phyloP scores from a whole-genome alignment of 2,329 filamentous ascomycete species.

The Neofusicoccum cordaticola region DNA sequence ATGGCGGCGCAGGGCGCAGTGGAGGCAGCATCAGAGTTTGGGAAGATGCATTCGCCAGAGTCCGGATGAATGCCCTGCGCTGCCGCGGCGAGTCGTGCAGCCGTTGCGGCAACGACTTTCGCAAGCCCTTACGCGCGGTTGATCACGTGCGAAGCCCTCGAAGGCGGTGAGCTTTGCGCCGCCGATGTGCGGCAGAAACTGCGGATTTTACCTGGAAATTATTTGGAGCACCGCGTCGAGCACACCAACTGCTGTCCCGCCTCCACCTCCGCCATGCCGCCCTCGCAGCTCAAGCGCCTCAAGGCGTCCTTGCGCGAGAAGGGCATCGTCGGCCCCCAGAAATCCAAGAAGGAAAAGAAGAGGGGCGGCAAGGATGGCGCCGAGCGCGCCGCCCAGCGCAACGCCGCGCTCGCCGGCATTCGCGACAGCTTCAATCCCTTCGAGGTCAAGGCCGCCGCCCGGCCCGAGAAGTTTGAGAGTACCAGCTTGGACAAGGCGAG shows the following conservation, averaged over 20 bases:
- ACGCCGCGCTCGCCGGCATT: conserved; percentile 77
- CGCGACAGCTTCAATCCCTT: conserved; percentile 98
- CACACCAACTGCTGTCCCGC: no score
- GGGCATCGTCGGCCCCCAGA: conserved; percentile 84
- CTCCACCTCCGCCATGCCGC: conserved; percentile 64
- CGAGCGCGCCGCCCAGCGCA: conserved; percentile 73
- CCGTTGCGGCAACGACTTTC: background rate
- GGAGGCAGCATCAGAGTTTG: background rate
- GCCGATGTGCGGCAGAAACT: background rate
- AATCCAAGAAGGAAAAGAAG: conserved; percentile 93
- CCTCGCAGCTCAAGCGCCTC: conserved; percentile 93
- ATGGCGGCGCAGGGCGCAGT: background rate
- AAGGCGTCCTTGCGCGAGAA: conserved; percentile 88
- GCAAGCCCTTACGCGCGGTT: no score
- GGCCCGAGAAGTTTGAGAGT: conserved; percentile 81
- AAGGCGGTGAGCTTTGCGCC: background rate
- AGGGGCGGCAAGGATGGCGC: conserved; percentile 66
- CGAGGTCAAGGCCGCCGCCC: conserved; percentile 78
- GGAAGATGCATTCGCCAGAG: no score
- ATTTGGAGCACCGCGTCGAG: background rate
- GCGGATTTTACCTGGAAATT: conserved; percentile 6
- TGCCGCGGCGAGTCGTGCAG: background rate
- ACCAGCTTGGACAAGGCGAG: conserved; percentile 61
- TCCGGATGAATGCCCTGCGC: no score
- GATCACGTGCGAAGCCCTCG: background rate